phyloP scores from a whole-genome alignment of 2,329 filamentous ascomycete species.

The Pseudovirgaria hyperparasitica region DNA sequence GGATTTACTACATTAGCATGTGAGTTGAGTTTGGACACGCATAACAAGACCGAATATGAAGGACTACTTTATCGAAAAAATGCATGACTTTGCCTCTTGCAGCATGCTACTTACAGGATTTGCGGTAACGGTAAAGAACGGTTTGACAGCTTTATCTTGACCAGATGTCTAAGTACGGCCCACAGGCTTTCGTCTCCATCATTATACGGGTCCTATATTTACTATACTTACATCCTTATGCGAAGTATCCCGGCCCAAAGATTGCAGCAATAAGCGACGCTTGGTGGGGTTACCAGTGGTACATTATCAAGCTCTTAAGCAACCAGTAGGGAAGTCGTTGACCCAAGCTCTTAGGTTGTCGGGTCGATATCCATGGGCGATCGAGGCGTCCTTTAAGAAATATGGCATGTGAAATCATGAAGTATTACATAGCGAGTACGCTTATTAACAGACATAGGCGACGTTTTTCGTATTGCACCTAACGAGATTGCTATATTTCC shows the following conservation, averaged over 20 bases:
- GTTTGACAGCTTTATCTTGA: too few relatives aligned
- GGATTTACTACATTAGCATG: too few relatives aligned
- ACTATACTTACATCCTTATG: slow-evolving; percentile 2
- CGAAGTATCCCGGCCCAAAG: slow-evolving; percentile 4
- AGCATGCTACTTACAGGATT: too few relatives aligned
- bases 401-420: not conserved
- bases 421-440: not conserved
- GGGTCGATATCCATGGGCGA: slow-evolving; percentile 6
- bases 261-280: slow-evolving; percentile 4
- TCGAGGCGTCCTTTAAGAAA: slow-evolving; percentile 3
- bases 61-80: too few relatives aligned
- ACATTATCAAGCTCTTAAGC: not conserved
- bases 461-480: slow-evolving; percentile 6
- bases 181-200: slow-evolving; percentile 4
- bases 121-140: too few relatives aligned
- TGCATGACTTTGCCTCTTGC: too few relatives aligned
- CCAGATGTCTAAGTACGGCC: too few relatives aligned
- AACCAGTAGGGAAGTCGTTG: not conserved
- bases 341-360: slow-evolving; percentile 1
- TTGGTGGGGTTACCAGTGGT: slow-evolving; percentile 5
- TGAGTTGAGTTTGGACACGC: too few relatives aligned
- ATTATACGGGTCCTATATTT: slow-evolving; percentile 3
- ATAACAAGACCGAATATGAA: too few relatives aligned
- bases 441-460: slow-evolving; percentile 2
- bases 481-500: slow-evolving; percentile 5